Evolutionary conservation across 106 monocot species (phyloP), one percentile per base, ranked within the genome.

Genomic region (Agapanthus africanus): DNA sequence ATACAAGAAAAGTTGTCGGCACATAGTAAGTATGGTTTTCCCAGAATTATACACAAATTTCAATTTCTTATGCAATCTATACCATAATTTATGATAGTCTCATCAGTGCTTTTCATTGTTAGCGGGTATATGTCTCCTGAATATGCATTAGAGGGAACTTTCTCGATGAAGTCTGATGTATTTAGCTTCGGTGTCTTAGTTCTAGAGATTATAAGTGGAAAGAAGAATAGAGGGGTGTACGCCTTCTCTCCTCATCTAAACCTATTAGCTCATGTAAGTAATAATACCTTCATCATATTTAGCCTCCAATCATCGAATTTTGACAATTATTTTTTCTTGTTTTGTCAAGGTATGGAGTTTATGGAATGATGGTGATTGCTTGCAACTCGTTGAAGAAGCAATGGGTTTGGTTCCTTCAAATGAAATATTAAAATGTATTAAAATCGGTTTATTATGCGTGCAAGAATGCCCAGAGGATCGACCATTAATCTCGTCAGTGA

Each of bases 111-210:
- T 32, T 54, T 30, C 69, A 16, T n/a, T 9, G 11, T 56, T 26
- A 81, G 81, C 33, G 81, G 81, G 15, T 81, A 81, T 32, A 81
- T 81, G 77, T 77, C 81, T 35, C 81, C 77, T 15, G 81, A 81
- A 40, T 81, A 81, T 44, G 77, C 73, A 7, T 77, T 81, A 69
- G 40, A 81, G 34, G 81, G 81, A 33, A 41, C 77, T 0, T 77
- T 81, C 56, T 81, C 81, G 1, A 37, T 73, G 50, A 81, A 81
- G 21, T 81, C 81, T 13, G 81, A 81, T 46, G 77, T 81, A 1
- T 81, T 73, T 32, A 81, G 81, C 37, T 81, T 77, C 11, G 81
- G 81, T 0, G 81, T 81, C 8, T 31, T 81, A 13, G 40, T 77
- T 0, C 65, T 81, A 10, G 81, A 81, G 54, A 81, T 81, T 10